phyloP scores from a whole-genome alignment of 495 filamentous ascomycete genomes.

The Delitschia confertaspora region DNA sequence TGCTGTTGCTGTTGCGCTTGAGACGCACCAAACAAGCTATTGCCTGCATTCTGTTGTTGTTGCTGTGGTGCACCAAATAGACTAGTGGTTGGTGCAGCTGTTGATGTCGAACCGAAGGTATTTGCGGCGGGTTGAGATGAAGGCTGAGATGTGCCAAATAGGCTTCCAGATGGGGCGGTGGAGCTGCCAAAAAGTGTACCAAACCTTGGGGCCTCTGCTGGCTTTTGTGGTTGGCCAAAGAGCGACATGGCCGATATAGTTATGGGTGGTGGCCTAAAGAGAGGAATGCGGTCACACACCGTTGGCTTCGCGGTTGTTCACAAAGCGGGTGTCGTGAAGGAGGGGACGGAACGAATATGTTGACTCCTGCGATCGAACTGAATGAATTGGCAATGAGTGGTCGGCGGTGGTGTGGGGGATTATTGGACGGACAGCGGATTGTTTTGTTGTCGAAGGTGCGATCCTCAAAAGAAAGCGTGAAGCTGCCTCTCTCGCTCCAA shows the following conservation, averaged over 20 bases:
- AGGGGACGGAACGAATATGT: too few relatives aligned
- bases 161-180: slow-evolving; percentile 24
- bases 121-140: slow-evolving; percentile 2
- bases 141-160: slow-evolving; percentile 29
- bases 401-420: background rate
- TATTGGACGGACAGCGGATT: background rate
- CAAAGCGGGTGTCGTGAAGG: too few relatives aligned
- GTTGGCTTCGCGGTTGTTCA: too few relatives aligned
- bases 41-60: slow-evolving; percentile 14
- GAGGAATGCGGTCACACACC: too few relatives aligned
- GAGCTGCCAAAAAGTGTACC: slow-evolving; percentile 41
- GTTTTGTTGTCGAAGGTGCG: background rate
- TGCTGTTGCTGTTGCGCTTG: slow-evolving; percentile 39
- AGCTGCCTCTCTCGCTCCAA: slow-evolving; percentile 1
- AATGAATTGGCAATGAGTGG: background rate
- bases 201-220: slow-evolving; percentile 1
- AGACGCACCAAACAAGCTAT: slow-evolving; percentile 36
- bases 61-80: slow-evolving; percentile 23
- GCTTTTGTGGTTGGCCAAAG: too few relatives aligned
- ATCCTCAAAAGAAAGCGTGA: background rate
- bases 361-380: too few relatives aligned
- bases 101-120: slow-evolving; percentile 9
- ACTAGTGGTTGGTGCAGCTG: slow-evolving; percentile 1
- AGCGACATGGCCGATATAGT: too few relatives aligned
- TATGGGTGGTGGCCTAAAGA: too few relatives aligned